Conservation (phyloP, 2,329 filamentous ascomycete genomes). For the Ceratocystis papillata region DNA sequence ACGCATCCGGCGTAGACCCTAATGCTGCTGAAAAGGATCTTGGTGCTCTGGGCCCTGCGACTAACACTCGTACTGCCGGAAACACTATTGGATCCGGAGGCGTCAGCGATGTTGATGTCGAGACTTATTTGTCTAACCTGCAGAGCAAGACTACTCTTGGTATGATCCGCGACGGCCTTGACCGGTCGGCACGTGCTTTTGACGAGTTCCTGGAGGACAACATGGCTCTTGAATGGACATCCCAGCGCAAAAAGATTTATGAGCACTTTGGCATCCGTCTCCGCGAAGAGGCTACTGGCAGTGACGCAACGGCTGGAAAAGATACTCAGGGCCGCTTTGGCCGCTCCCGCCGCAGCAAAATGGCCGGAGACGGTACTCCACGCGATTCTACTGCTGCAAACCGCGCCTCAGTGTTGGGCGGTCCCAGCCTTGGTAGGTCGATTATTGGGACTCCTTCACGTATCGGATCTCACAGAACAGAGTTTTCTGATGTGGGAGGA, state of each 20-base stretch:
- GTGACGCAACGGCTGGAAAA: conserved; percentile 32
- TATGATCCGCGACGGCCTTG: conserved; percentile 84
- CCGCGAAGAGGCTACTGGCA: conserved; percentile 36
- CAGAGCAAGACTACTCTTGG: conserved; percentile 84
- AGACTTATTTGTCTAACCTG: conserved; percentile 71
- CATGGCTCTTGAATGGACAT: conserved; percentile 90
- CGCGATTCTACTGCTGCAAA: conserved; percentile 34
- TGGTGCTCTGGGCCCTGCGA: conserved; percentile 42
- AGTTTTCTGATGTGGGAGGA: conserved; percentile 59
- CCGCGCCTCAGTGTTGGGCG: conserved; percentile 40
- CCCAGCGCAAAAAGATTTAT: conserved; percentile 84
- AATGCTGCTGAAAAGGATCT: conserved; percentile 77
- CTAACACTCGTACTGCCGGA: conserved; percentile 25
- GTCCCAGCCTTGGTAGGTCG: conserved; percentile 64
- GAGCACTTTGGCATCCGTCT: conserved; percentile 85
- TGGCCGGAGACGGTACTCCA: conserved; percentile 46
- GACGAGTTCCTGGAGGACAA: conserved; percentile 91
- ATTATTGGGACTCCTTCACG: conserved; percentile 72
- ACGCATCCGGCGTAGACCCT: conserved; percentile 85
- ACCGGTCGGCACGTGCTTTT: conserved; percentile 81
- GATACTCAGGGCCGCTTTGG: conserved; percentile 46
- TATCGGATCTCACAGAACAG: conserved; percentile 51
- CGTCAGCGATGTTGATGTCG: conserved; percentile 53
- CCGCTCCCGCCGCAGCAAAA: conserved; percentile 44
- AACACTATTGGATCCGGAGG: conserved; percentile 30